Evolutionary conservation across 2,329 filamentous ascomycete species (phyloP).

Genomic region (Xylariaceae sp.): DNA sequence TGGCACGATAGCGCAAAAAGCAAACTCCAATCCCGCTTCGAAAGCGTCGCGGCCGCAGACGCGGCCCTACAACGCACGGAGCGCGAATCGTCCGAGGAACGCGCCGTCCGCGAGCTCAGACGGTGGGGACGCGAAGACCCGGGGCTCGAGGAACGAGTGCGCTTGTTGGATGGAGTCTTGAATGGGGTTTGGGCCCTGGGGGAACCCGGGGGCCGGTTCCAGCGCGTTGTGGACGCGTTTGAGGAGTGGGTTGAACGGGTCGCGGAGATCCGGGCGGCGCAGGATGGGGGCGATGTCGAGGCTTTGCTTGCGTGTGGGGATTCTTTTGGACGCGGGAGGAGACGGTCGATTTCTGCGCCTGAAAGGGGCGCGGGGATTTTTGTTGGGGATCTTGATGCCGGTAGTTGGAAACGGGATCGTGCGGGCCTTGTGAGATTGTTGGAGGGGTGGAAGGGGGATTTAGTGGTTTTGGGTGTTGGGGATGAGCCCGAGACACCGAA

Average conservation of each 20-base stretch:
- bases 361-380: slow-evolving; percentile 41
- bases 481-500: not conserved
- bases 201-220: slow-evolving; percentile 52
- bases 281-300: slow-evolving; percentile 35
- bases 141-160: slow-evolving; percentile 43
- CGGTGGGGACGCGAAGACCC: slow-evolving; percentile 39
- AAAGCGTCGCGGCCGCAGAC: slow-evolving; percentile 33
- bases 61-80: slow-evolving; percentile 36
- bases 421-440: slow-evolving; percentile 48
- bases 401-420: slow-evolving; percentile 55
- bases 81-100: slow-evolving; percentile 41
- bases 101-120: slow-evolving; percentile 48
- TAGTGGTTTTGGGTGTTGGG: slow-evolving; percentile 33
- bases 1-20: slow-evolving; percentile 54
- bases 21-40: slow-evolving; percentile 45
- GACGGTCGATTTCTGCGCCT: too few relatives aligned
- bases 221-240: slow-evolving; percentile 50
- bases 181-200: slow-evolving; percentile 54
- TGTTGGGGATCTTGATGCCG: slow-evolving; percentile 48
- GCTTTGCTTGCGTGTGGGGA: slow-evolving; percentile 35
- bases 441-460: slow-evolving; percentile 45
- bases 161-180: slow-evolving; percentile 52
- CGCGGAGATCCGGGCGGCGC: slow-evolving; percentile 42
- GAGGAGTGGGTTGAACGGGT: slow-evolving; percentile 53
- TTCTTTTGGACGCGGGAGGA: slow-evolving; percentile 25